Evolutionary conservation across 768 basidiomycete genomes (phyloP).

Genomic region (Galerina sulciceps): DNA sequence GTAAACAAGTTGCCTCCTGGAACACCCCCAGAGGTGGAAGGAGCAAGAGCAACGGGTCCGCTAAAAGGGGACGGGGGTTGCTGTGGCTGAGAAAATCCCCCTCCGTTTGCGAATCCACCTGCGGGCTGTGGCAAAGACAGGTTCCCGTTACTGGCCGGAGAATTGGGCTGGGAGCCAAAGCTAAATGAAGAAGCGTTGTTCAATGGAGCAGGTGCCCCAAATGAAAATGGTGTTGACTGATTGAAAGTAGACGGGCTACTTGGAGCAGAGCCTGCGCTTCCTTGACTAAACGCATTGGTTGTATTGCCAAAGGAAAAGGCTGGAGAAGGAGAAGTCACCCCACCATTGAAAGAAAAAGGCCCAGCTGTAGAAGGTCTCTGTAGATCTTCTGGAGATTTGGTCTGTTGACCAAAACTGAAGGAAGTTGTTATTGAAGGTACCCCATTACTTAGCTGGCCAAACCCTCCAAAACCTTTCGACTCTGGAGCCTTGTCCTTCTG

Average conservation of each 20-base stretch:
- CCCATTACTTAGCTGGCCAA: constrained; percentile 41
- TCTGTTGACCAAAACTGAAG: constrained; percentile 52
- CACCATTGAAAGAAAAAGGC: constrained; percentile 52
- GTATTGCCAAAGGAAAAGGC: constrained; percentile 22
- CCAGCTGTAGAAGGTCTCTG: constrained; percentile 43
- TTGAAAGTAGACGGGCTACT: constrained; percentile 63
- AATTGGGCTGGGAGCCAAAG: constrained; percentile 64
- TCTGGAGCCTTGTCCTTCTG: constrained; percentile 45
- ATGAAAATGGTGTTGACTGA: constrained; percentile 50
- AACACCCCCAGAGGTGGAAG: constrained; percentile 40
- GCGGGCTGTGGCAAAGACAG: constrained; percentile 42
- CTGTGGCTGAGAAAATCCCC: constrained; percentile 39
- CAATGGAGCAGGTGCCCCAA: constrained; percentile 44
- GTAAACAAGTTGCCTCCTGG: constrained; percentile 54
- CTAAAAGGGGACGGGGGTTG: constrained; percentile 51
- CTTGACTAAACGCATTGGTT: constrained; percentile 47
- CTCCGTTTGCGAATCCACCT: constrained; percentile 43
- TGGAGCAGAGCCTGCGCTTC: constrained; percentile 49
- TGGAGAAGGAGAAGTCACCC: constrained; percentile 41
- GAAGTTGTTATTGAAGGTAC: constrained; percentile 35
- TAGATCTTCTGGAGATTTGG: constrained; percentile 37
- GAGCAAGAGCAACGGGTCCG: constrained; percentile 37
- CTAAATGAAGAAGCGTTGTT: constrained; percentile 41
- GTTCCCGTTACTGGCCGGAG: constrained; percentile 49
- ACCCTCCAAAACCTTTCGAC: constrained; percentile 50